Conservation (phyloP, 805 yeast species). For the Metschnikowia picachoensis region DNA sequence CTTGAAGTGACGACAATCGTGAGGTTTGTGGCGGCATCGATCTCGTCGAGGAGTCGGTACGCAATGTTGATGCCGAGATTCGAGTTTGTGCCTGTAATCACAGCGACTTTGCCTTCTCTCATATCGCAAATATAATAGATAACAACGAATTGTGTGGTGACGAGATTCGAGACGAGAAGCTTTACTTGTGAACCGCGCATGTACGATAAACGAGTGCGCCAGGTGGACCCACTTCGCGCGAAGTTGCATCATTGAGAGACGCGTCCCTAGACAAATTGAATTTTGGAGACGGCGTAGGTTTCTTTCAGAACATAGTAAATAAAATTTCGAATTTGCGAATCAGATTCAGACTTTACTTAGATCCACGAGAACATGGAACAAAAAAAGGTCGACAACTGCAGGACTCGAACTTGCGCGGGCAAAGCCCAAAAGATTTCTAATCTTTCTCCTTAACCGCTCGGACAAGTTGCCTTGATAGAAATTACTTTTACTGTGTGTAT, state of each 20-base stretch:
- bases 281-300: too few relatives aligned
- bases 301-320: too few relatives aligned
- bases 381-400: constrained; percentile 54
- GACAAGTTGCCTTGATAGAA: constrained; percentile 49
- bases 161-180: not conserved
- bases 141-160: not conserved
- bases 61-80: constrained; percentile 87
- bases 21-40: constrained; percentile 50
- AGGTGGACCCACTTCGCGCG: not conserved
- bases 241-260: too few relatives aligned
- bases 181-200: not conserved
- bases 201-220: constrained; percentile 6
- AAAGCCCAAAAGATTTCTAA: constrained; percentile 72
- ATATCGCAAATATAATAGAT: constrained; percentile 1
- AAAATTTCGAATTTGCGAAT: too few relatives aligned
- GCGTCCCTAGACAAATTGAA: too few relatives aligned
- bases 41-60: constrained; percentile 63
- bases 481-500: too few relatives aligned
- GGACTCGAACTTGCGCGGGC: constrained; percentile 81
- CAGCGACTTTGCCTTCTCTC: constrained; percentile 31
- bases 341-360: too few relatives aligned
- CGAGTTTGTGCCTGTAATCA: constrained; percentile 43
- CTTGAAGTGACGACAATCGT: constrained; percentile 88
- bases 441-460: constrained; percentile 78
- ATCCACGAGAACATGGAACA: not conserved